Conservation (phyloP, 495 filamentous ascomycete species). For the Pyrenula massariospora region DNA sequence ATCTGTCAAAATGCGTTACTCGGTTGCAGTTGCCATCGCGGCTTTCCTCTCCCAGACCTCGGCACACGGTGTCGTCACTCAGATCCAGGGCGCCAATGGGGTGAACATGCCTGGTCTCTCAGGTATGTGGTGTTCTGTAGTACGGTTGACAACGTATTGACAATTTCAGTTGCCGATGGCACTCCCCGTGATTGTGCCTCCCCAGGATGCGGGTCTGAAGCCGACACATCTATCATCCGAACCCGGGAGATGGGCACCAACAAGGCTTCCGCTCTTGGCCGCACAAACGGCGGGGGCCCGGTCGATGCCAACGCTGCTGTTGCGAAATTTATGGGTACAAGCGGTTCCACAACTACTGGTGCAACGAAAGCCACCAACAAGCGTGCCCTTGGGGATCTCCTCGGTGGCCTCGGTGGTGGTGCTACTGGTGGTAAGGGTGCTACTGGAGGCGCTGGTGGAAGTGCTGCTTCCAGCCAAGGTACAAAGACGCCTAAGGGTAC, state of each 20-base stretch:
- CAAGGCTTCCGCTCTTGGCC: constrained; percentile 40
- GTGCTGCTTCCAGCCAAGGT: constrained; percentile 14
- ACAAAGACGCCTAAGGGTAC: constrained; percentile 22
- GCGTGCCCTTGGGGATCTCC: not conserved
- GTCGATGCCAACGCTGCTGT: constrained; percentile 30
- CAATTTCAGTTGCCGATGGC: constrained; percentile 36
- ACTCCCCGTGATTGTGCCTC: constrained; percentile 44
- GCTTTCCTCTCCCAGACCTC: constrained; percentile 11
- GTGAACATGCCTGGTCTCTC: constrained; percentile 42
- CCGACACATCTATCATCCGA: constrained; percentile 40
- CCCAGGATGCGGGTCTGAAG: constrained; percentile 32
- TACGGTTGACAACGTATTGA: constrained; percentile 1
- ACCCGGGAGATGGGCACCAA: constrained; percentile 20
- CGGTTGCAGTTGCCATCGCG: not conserved
- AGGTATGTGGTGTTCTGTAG: constrained; percentile 7
- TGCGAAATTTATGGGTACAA: constrained; percentile 16
- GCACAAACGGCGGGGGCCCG: constrained; percentile 42
- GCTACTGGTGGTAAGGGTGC: constrained; percentile 2
- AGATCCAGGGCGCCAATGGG: constrained; percentile 39
- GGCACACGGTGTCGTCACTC: constrained; percentile 37
- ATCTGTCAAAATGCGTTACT: not conserved
- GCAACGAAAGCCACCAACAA: constrained; percentile 8
- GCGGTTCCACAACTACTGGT: not conserved
- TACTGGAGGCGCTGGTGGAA: constrained; percentile 1
- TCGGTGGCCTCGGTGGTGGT: constrained; percentile 8